Evolutionary conservation across 1,284 basidiomycete species (phyloP).

Genomic region (Cryptococcus sp.): DNA sequence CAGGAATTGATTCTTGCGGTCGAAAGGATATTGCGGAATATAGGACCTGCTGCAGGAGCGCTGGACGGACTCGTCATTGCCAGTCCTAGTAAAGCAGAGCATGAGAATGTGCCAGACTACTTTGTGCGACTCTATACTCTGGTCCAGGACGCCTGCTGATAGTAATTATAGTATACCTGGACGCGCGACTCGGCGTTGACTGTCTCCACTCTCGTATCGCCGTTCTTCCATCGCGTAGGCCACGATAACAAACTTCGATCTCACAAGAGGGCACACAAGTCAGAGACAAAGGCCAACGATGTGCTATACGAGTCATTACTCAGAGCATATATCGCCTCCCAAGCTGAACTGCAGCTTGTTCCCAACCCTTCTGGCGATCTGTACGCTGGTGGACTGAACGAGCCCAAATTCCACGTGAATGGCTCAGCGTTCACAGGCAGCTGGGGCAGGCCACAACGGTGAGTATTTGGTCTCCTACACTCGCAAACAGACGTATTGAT

Average conservation of each 20-base stretch:
- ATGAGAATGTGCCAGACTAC: slow-evolving; percentile 53
- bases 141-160: neutral
- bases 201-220: slow-evolving; percentile 38
- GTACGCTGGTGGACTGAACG: slow-evolving; percentile 56
- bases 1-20: slow-evolving; percentile 22
- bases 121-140: slow-evolving; percentile 34
- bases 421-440: slow-evolving; percentile 48
- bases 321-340: slow-evolving; percentile 44
- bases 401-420: slow-evolving; percentile 58
- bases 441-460: slow-evolving; percentile 57
- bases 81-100: slow-evolving; percentile 42
- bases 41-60: slow-evolving; percentile 47
- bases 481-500: neutral
- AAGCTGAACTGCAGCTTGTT: slow-evolving; percentile 50
- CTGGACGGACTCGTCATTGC: slow-evolving; percentile 54
- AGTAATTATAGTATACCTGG: slow-evolving; percentile 53
- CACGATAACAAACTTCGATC: too few relatives aligned
- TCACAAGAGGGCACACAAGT: neutral
- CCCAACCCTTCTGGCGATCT: slow-evolving; percentile 54
- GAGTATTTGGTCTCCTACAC: slow-evolving; percentile 1
- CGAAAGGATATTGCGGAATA: slow-evolving; percentile 39
- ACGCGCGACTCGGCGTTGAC: slow-evolving; percentile 55
- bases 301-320: slow-evolving; percentile 40
- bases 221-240: slow-evolving; percentile 8
- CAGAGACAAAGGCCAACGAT: neutral